Base-by-base conservation (phyloP, 768 basidiomycete species). In the Leccinum subgranulosum region DNA sequence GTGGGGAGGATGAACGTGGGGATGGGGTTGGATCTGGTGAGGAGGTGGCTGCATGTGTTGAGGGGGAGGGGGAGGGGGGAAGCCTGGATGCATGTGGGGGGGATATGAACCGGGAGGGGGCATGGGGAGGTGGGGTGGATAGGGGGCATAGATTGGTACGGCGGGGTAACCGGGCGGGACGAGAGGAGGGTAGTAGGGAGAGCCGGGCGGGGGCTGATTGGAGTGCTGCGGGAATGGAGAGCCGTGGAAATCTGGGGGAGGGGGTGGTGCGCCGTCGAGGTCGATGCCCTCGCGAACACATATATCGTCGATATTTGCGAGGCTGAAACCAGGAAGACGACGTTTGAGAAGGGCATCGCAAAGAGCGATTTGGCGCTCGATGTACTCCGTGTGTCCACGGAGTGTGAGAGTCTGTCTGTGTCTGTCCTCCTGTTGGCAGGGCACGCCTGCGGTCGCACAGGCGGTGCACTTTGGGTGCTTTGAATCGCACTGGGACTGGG, bases 381-480 rank as follows among this genome's bases (percentile, higher is more conserved):
- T 74, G 59, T 81, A 87, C 68, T 92, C 91, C 0, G 89, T 87
- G 72, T 93, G 86, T 34, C 91, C 92, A 41, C 92, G 80, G 2
- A 88, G 88, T 51, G 90, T 92, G 66, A 94, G 82, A 1, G 88
- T 91, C 80, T 92, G 89, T 41, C 91, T 79, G 73, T 94, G 90
- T 49, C 92, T 78, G 76, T 94, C 92, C 67, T 94, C 92, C 70
- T 94, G 92, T 68, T 92, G 85, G 76, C 92, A 94, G 45, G 81
- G 71, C 0, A 86, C 87, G 63, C 87, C 87, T 0, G 91, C 89
- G 9, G 87, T 87, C 39, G 87, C 83, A 69, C 92, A 94, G 36
- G 92, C 88, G 17, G 88, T 89, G 69, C 92, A 94, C 73, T 87
- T 77, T 36, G 92, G 92, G 71, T 92, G 90, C 69, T 92, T 92